Evolutionary conservation across 75 land plant genomes (phyloP), one percentile per base, ranked within the genome.

Genomic region (Larix kaempferi): DNA sequence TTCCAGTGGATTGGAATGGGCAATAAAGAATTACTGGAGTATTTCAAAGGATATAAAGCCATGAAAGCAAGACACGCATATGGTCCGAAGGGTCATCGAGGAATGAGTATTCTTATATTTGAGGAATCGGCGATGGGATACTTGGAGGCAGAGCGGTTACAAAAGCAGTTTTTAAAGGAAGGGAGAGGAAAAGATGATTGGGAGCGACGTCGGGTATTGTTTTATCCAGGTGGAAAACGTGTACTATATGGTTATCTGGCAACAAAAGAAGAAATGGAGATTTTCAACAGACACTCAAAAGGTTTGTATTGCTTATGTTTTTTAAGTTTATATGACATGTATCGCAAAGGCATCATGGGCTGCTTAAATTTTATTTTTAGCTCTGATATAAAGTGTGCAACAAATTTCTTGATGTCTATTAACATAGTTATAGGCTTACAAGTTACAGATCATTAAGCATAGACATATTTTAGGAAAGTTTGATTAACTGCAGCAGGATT

Each of bases 1-100:
- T 78, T 22, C 33, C 87, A 95, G 98, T 95, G 95, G 95, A 72
- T 88, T 44, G 99, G 99, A n/a, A 94, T 96, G 99, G 99, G 97
- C 26, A 94, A 94, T 81, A 91, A 94, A 75, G 99, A 96, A 83
- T 89, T 96, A 44, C 84, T 92, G 56, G 94, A 94, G 5, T 86
- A 85, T 82, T 96, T 96, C 69, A 80, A 83, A 35, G 72, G 81
- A 0, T 92, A 94, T 81, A 77, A 77, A 56, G 91, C 99, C n/a
- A 57, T 78, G 57, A 96, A 88, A 80, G 98, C 97, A 54, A 83
- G 94, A 37, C 99, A 96, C 65, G 84, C 99, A n/a, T 94, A 94
- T 88, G 97, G 97, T 29, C 97, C 97, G 11, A 86, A 85, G 57
- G 99, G 99, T 26, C 99, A 96, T 82, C 85, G 97, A 56, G 99